These are phyloP conservation scores for Blumeria graminis DNA, from an alignment of 2,329 filamentous ascomycete species.

Conservation along the genomic window DNA sequence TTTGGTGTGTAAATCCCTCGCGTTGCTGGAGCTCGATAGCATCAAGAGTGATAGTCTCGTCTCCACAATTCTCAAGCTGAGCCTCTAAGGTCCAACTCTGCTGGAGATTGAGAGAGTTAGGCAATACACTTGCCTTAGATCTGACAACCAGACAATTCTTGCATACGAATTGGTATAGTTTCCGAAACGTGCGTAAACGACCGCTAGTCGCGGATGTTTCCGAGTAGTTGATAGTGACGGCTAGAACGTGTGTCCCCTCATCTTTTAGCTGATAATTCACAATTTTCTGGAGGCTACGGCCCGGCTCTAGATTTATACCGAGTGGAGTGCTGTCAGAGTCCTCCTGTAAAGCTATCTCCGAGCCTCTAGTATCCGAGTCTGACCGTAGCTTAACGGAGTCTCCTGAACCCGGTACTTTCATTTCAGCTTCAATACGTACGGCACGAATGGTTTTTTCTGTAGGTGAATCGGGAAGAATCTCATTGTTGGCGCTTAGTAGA, in stretches of 20 bases:
- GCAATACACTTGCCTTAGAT: conserved; percentile 49
- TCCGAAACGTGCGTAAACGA: conserved; percentile 66
- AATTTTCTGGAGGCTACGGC: conserved; percentile 54
- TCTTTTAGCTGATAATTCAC: conserved; percentile 76
- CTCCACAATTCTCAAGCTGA: conserved; percentile 84
- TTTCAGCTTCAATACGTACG: conserved; percentile 69
- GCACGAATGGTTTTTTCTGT: conserved; percentile 34
- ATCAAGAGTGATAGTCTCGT: conserved; percentile 60
- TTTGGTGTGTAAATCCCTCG: conserved; percentile 24
- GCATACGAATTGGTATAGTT: conserved; percentile 90
- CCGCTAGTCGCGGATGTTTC: conserved; percentile 52
- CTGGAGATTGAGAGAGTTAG: conserved; percentile 10
- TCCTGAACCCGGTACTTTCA: conserved; percentile 59
- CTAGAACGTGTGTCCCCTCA: conserved; percentile 79
- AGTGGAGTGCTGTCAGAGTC: not conserved
- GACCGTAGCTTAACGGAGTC: conserved; percentile 32
- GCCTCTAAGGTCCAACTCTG: conserved; percentile 59
- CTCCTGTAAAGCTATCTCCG: conserved; percentile 4
- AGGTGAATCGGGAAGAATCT: conserved; percentile 24
- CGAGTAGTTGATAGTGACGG: conserved; percentile 83
- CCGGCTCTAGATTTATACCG: conserved; percentile 28
- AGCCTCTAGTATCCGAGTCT: not conserved
- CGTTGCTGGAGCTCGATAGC: conserved; percentile 30
- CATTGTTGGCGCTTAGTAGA: conserved; percentile 89
- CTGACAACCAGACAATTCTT: conserved; percentile 74